Evolutionary conservation across 192 early-diverging fungal genomes (phyloP).

Genomic region (Coemansia sp.): DNA sequence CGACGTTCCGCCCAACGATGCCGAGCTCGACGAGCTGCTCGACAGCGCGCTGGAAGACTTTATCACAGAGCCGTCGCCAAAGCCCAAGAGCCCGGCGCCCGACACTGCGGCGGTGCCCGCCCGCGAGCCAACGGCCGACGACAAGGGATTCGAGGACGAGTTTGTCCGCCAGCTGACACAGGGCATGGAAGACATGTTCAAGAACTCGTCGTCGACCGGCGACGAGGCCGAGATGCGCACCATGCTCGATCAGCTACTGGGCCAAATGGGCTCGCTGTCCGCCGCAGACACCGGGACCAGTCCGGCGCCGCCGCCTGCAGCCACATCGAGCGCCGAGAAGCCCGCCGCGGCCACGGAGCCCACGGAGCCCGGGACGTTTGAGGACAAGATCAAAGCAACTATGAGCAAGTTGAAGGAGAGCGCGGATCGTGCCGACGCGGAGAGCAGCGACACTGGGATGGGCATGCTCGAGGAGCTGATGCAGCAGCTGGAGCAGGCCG

Average conservation of each 20-base stretch:
- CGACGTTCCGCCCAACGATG: slow-evolving; percentile 50
- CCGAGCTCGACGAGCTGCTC: slow-evolving; percentile 64
- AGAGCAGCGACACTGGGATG: slow-evolving; percentile 52
- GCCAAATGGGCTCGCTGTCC: slow-evolving; percentile 53
- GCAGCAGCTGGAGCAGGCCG: slow-evolving; percentile 74
- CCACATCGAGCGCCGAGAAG: neutral
- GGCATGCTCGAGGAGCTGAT: slow-evolving; percentile 87
- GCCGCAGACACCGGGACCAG: neutral
- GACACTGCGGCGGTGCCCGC: slow-evolving; percentile 15
- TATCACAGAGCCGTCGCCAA: slow-evolving; percentile 28
- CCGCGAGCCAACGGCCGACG: neutral
- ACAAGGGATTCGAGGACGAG: slow-evolving; percentile 57
- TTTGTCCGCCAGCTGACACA: slow-evolving; percentile 70
- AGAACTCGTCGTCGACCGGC: slow-evolving; percentile 22
- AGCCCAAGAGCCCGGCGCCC: slow-evolving; percentile 42
- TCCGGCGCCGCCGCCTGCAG: too few relatives aligned
- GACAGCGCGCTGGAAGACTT: slow-evolving; percentile 81
- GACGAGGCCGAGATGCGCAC: slow-evolving; percentile 56
- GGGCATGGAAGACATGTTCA: slow-evolving; percentile 70
- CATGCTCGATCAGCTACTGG: slow-evolving; percentile 73
- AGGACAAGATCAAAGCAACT: slow-evolving; percentile 83
- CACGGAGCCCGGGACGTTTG: slow-evolving; percentile 58
- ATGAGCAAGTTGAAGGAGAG: slow-evolving; percentile 86
- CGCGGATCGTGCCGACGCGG: slow-evolving; percentile 75
- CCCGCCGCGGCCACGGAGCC: neutral